phyloP scores from a whole-genome alignment of 495 filamentous ascomycete genomes.

The Penicillium subrubescens region DNA sequence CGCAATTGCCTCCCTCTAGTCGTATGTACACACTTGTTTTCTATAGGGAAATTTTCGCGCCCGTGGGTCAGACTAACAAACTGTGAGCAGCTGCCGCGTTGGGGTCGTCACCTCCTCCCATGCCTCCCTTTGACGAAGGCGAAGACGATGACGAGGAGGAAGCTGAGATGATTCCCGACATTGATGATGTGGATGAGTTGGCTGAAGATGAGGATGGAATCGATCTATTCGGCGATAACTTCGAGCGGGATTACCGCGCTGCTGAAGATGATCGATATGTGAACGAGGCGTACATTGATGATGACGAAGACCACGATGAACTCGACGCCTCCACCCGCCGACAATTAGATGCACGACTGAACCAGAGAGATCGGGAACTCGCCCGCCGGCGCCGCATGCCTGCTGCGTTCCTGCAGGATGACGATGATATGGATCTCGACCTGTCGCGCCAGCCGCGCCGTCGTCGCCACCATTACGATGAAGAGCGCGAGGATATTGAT shows the following conservation, averaged over 20 bases:
- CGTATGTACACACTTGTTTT: slow-evolving; percentile 51
- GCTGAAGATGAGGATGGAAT: slow-evolving; percentile 94
- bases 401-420: slow-evolving; percentile 81
- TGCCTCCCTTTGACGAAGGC: slow-evolving; percentile 53
- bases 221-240: slow-evolving; percentile 89
- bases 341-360: slow-evolving; percentile 79
- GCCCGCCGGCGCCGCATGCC: slow-evolving; percentile 75
- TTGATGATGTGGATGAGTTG: slow-evolving; percentile 94
- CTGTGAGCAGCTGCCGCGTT: slow-evolving; percentile 25
- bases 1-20: slow-evolving; percentile 64
- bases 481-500: slow-evolving; percentile 84
- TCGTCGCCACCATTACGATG: slow-evolving; percentile 85
- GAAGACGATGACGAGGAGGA: slow-evolving; percentile 80
- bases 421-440: slow-evolving; percentile 83
- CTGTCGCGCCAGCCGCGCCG: slow-evolving; percentile 79
- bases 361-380: slow-evolving; percentile 80
- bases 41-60: slow-evolving; percentile 11
- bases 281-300: slow-evolving; percentile 70
- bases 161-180: slow-evolving; percentile 71
- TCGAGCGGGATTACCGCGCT: slow-evolving; percentile 79
- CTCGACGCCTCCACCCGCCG: slow-evolving; percentile 69
- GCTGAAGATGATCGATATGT: slow-evolving; percentile 66
- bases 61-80: slow-evolving; percentile 26
- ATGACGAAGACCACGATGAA: slow-evolving; percentile 77
- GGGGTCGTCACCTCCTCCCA: slow-evolving; percentile 49